A percentile compares a stretch with the other conserved stretches of the same genome.
Conservation (phyloP, 768 basidiomycete genomes). For the Agrocybe praecox region DNA sequence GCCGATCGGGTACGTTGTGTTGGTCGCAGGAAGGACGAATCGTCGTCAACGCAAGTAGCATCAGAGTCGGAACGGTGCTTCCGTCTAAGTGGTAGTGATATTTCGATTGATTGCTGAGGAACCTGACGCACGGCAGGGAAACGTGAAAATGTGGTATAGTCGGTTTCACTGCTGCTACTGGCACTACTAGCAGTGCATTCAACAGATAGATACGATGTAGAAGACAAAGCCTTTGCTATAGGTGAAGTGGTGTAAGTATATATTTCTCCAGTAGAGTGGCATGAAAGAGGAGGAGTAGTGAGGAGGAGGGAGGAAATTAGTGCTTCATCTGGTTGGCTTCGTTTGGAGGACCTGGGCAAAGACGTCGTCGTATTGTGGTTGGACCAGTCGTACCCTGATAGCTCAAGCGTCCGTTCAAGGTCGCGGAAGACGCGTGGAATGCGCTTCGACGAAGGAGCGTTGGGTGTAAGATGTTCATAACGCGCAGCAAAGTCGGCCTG, state of each 20-base stretch:
- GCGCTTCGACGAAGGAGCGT: constrained; percentile 8
- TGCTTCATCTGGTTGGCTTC: constrained; percentile 3
- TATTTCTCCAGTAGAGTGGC: not conserved
- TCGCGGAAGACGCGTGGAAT: constrained; percentile 7
- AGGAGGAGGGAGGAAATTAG: constrained; percentile 5
- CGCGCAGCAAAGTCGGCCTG: not conserved
- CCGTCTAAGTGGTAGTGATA: not conserved
- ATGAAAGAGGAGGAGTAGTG: constrained; percentile 1
- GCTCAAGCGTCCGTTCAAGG: constrained; percentile 7
- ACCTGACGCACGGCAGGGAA: not conserved
- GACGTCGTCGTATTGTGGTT: not conserved
- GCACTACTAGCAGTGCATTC: not conserved
- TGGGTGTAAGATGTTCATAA: constrained; percentile 1
- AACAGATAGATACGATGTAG: not conserved
- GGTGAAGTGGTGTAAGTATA: constrained; percentile 8
- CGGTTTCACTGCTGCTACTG: not conserved
- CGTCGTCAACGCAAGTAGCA: not conserved
- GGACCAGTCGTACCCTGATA: constrained; percentile 12
- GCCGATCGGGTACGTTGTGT: constrained; percentile 1
- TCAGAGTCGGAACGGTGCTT: not conserved
- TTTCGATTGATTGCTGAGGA: not conserved
- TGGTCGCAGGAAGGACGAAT: not conserved
- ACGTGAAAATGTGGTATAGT: not conserved
- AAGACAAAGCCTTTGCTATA: not conserved
- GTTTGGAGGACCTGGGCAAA: not conserved